These are phyloP conservation scores for Lactifluus hygrophoroides DNA, from an alignment of 768 basidiomycete genomes.

Conservation along the genomic window DNA sequence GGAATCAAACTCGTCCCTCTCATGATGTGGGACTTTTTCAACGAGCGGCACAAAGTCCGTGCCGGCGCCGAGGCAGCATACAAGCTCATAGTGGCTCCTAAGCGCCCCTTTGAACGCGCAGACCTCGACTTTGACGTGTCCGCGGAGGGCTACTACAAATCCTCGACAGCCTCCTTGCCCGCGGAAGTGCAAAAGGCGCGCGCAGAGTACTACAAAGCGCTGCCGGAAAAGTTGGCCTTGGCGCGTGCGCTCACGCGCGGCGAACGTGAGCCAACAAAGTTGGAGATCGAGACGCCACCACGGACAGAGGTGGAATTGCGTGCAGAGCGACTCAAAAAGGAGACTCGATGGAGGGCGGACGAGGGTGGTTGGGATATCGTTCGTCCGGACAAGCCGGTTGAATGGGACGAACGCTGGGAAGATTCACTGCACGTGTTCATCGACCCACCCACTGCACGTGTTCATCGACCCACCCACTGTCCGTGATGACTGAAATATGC, in stretches of 20 bases:
- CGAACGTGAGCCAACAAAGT: conserved; percentile 76
- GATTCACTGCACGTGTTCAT: conserved; percentile 53
- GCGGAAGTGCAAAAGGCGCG: conserved; percentile 60
- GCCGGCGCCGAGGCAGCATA: conserved; percentile 79
- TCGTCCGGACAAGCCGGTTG: conserved; percentile 48
- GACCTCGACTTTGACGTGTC: conserved; percentile 72
- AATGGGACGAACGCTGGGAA: conserved; percentile 72
- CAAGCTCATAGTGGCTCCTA: conserved; percentile 51
- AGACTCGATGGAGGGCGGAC: conserved; percentile 76
- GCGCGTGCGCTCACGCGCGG: conserved; percentile 72
- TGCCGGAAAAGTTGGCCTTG: conserved; percentile 55
- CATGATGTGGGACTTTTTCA: conserved; percentile 93
- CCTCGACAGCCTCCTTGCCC: conserved; percentile 44
- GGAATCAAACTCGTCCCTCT: conserved; percentile 78
- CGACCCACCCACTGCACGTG: conserved; percentile 37
- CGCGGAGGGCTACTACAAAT: conserved; percentile 61
- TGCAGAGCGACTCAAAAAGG: conserved; percentile 83
- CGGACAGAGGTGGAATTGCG: conserved; percentile 84
- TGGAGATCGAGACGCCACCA: conserved; percentile 69
- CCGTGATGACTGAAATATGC: neutral
- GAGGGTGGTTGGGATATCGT: conserved; percentile 74
- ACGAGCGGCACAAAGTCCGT: conserved; percentile 71
- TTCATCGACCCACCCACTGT: conserved; percentile 38
- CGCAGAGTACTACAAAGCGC: conserved; percentile 63
- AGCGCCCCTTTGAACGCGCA: conserved; percentile 45